Percentiles rank a stretch among this genome's conserved stretches.
These are phyloP conservation scores for Dimocarpus longan DNA, from an alignment of 345 rosid genomes.

Conservation along the genomic window DNA sequence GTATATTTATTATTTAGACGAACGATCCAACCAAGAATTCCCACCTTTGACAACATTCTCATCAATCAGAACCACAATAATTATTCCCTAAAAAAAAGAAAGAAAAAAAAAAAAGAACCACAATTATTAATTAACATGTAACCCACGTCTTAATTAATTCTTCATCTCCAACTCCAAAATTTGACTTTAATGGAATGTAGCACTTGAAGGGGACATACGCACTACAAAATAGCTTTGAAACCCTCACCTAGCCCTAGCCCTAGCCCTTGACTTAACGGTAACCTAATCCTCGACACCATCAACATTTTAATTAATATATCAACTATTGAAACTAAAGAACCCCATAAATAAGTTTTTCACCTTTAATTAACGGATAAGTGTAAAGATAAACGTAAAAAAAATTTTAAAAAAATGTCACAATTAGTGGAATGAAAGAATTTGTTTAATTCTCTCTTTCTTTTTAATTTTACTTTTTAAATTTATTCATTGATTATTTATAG, in stretches of 20 bases:
- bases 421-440: no score
- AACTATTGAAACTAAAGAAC: not conserved
- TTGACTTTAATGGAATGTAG: slow-evolving; percentile 16
- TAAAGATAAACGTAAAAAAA: no score
- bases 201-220: slow-evolving; percentile 40
- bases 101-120: no score
- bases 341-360: not conserved
- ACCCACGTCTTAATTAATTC: not conserved
- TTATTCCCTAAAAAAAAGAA: no score
- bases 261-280: no score
- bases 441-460: no score
- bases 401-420: no score
- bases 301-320: slow-evolving; percentile 4
- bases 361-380: not conserved
- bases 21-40: not conserved
- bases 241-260: slow-evolving; percentile 1
- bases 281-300: not conserved
- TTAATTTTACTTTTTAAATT: no score
- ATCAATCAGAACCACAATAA: slow-evolving; percentile 14
- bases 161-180: slow-evolving; percentile 23
- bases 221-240: slow-evolving; percentile 25
- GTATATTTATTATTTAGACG: no score
- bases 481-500: no score
- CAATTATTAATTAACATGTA: not conserved
- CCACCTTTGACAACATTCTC: slow-evolving; percentile 32